Evolutionary conservation across 768 basidiomycete genomes (phyloP).

Genomic region (Cytidiella melzeri): DNA sequence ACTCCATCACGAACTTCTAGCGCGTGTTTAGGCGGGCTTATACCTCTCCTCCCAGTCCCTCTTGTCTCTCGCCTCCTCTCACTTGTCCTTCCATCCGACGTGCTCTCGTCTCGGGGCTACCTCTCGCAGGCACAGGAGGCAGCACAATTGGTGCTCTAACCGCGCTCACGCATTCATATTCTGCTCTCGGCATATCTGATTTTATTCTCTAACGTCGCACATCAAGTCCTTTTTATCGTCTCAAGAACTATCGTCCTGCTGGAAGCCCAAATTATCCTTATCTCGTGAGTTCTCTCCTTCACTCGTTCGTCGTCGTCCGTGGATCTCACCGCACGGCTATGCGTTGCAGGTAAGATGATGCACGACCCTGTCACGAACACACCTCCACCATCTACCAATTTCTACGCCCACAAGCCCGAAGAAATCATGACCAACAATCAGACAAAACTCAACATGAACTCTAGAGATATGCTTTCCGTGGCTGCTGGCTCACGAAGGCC

Average conservation of each 20-base stretch:
- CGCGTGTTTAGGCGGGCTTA: constrained; percentile 1
- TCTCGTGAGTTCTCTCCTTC: constrained; percentile 33
- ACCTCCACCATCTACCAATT: constrained; percentile 35
- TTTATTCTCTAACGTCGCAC: constrained; percentile 38
- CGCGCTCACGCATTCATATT: constrained; percentile 30
- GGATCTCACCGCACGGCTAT: constrained; percentile 1
- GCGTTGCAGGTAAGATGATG: constrained; percentile 15
- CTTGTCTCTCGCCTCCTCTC: not conserved
- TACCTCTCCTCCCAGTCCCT: constrained; percentile 1
- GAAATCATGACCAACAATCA: constrained; percentile 27
- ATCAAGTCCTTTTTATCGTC: constrained; percentile 36
- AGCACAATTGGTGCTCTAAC: not conserved
- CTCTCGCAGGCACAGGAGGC: not conserved
- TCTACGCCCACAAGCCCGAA: constrained; percentile 29
- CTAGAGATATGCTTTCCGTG: constrained; percentile 20
- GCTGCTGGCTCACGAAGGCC: constrained; percentile 20
- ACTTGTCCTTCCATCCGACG: not conserved
- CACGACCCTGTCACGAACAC: constrained; percentile 60
- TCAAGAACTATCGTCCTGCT: constrained; percentile 39
- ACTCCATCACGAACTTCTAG: constrained; percentile 10
- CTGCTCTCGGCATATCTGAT: constrained; percentile 39
- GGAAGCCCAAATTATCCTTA: constrained; percentile 44
- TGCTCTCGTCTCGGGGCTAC: not conserved
- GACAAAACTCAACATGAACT: constrained; percentile 22
- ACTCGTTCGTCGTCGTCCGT: constrained; percentile 20